Evolutionary conservation across 352 stramenopile genomes (phyloP), one percentile per base, ranked within the genome.

Genomic region (Plasmopara muralis): DNA sequence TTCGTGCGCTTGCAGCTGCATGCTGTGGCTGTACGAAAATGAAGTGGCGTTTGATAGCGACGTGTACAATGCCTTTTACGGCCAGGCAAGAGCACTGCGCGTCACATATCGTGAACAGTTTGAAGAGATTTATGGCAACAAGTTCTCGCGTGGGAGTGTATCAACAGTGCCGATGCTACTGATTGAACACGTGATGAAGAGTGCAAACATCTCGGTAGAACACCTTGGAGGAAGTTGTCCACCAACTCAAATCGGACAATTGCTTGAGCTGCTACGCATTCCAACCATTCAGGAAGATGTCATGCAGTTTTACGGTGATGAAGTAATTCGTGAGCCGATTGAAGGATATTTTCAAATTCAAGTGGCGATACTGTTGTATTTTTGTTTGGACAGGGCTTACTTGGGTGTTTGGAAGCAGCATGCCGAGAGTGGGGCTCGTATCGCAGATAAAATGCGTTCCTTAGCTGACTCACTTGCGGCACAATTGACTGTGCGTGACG

Each of bases 151-250:
- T 15, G 64, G 76, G 34, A 76, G 64, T 53, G 70, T 64, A 28
- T 62, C 68, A 20, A 68, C 71, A 29, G 72, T 77, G 12, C 72
- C 75, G 5, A 68, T 85, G 57, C 57, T 88, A 25, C 57, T 89
- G 43, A 88, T 89, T 45, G 77, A 89, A 50, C 68, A 84, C 46
- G 75, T 89, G 18, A 84, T 88, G 70, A 76, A 88, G 41, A 86
- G 79, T 48, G 80, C 80, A 9, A 68, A 66, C 16, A 48, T 79
- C 12, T 64, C 68, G 15, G 29, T 65, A 4, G 42, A 71, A n/a
- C 47, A 73, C n/a, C 47, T 70, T 15, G 73, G 70, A 15, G 68
- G 70, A 28, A 70, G 56, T 44, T 77, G 60, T 29, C 73, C 73
- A n/a, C 67, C 68, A 13, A 70, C 66, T 1, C 72, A 79, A 38